Conservation (phyloP, 2,329 filamentous ascomycete genomes). For the Aspergillus quadricinctus region DNA sequence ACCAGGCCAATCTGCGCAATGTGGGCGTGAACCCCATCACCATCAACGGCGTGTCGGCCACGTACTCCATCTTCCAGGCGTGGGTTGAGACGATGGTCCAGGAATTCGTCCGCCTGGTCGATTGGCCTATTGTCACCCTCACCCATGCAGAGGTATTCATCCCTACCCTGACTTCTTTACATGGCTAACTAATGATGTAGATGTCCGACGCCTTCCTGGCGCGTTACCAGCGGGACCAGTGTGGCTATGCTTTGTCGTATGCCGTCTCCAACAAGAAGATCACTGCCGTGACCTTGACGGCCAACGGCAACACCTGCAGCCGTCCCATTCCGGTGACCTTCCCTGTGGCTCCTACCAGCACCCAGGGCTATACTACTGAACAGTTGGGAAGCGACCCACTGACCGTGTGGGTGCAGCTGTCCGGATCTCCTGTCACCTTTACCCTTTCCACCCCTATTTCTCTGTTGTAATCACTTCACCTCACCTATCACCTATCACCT, state of each 20-base stretch:
- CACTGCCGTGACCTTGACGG: slow-evolving; percentile 48
- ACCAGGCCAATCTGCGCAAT: slow-evolving; percentile 58
- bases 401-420: slow-evolving; percentile 48
- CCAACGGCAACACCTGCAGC: slow-evolving; percentile 48
- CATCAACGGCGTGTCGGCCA: slow-evolving; percentile 45
- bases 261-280: slow-evolving; percentile 44
- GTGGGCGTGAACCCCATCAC: slow-evolving; percentile 45
- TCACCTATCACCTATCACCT: too few relatives aligned
- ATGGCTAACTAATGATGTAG: slow-evolving; percentile 9
- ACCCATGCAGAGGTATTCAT: slow-evolving; percentile 54
- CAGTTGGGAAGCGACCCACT: slow-evolving; percentile 52
- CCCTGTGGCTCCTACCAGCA: slow-evolving; percentile 42
- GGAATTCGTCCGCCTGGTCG: slow-evolving; percentile 51
- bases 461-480: slow-evolving; percentile 22
- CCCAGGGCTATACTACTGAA: slow-evolving; percentile 45
- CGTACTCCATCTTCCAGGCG: slow-evolving; percentile 53
- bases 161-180: neutral
- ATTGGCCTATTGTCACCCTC: slow-evolving; percentile 52
- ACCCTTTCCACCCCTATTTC: slow-evolving; percentile 37
- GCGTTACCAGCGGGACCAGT: slow-evolving; percentile 52
- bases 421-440: slow-evolving; percentile 44
- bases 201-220: slow-evolving; percentile 49
- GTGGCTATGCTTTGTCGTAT: slow-evolving; percentile 48
- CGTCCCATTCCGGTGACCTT: slow-evolving; percentile 54
- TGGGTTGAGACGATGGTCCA: slow-evolving; percentile 54